Conservation (phyloP, 805 yeast species). For the Candida stauntonica region DNA sequence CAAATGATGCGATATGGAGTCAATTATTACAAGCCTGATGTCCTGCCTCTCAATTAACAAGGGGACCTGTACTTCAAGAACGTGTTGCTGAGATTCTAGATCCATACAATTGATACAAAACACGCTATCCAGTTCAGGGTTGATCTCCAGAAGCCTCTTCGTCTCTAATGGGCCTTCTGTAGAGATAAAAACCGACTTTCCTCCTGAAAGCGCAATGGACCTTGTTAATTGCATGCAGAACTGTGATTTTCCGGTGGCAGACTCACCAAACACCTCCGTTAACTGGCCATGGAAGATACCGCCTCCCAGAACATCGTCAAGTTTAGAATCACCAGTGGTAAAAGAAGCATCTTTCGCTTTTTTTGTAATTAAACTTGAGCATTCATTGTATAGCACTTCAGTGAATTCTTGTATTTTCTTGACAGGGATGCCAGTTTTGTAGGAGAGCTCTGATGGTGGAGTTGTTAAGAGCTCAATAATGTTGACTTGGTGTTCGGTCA, state of each 20-base stretch:
- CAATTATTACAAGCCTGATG: constrained; percentile 62
- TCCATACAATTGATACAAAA: constrained; percentile 58
- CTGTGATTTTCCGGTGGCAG: constrained; percentile 87
- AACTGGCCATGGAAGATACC: constrained; percentile 53
- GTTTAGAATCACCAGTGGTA: constrained; percentile 47
- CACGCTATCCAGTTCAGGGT: constrained; percentile 36
- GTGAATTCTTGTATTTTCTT: constrained; percentile 8
- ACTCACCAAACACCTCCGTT: constrained; percentile 79
- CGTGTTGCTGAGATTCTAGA: constrained; percentile 70
- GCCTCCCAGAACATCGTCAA: constrained; percentile 50
- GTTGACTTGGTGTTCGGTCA: constrained; percentile 30
- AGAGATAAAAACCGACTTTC: constrained; percentile 53
- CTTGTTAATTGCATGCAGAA: constrained; percentile 62
- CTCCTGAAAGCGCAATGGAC: constrained; percentile 55
- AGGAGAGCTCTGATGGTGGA: constrained; percentile 22
- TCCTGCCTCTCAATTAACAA: constrained; percentile 37
- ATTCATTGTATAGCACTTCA: constrained; percentile 1
- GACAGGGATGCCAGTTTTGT: constrained; percentile 11
- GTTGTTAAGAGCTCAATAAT: constrained; percentile 39
- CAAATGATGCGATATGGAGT: constrained; percentile 80
- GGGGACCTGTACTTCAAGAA: constrained; percentile 67
- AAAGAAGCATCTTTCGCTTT: constrained; percentile 27
- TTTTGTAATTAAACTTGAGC: neutral
- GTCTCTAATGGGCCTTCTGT: constrained; percentile 78
- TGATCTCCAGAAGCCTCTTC: constrained; percentile 50